Conservation (phyloP, 1,139 yeast species). For the Yamadazyma kanchanaburiensis region DNA sequence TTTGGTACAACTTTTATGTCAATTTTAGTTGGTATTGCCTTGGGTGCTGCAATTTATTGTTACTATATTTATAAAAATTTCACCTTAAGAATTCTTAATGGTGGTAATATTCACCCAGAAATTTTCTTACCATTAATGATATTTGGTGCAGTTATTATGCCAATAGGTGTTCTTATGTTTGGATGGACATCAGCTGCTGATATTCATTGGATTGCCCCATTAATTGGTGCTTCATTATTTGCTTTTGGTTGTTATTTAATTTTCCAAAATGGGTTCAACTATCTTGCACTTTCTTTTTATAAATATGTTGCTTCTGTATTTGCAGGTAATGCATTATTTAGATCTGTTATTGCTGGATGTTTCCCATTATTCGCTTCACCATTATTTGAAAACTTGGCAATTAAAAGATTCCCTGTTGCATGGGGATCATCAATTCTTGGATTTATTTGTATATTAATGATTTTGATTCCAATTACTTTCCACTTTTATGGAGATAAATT, state of each 20-base stretch:
- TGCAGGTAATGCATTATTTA: constrained; percentile 29
- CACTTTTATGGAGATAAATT: constrained; percentile 25
- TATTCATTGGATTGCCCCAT: constrained; percentile 29
- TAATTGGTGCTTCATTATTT: constrained; percentile 26
- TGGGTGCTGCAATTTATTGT: constrained; percentile 21
- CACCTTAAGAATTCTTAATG: constrained; percentile 25
- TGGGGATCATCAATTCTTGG: constrained; percentile 65
- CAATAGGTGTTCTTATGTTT: constrained; percentile 27
- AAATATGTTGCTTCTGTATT: constrained; percentile 28
- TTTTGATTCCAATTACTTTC: constrained; percentile 61
- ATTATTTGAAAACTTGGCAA: constrained; percentile 40
- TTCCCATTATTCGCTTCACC: constrained; percentile 34
- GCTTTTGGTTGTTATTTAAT: constrained; percentile 25
- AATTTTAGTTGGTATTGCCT: constrained; percentile 16
- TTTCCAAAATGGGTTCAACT: constrained; percentile 39
- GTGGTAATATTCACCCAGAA: constrained; percentile 53
- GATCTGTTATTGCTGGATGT: constrained; percentile 25
- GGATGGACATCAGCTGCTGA: constrained; percentile 26
- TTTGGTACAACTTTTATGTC: constrained; percentile 21
- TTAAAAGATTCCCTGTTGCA: constrained; percentile 42
- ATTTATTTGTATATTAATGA: constrained; percentile 51
- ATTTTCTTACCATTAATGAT: constrained; percentile 52
- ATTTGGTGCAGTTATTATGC: constrained; percentile 24
- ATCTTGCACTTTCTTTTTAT: constrained; percentile 61
- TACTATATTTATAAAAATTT: constrained; percentile 15